A percentile compares a stretch with the other conserved stretches of the same genome.
These are phyloP conservation scores for Aspergillus indologenus DNA, from an alignment of 495 filamentous ascomycete species.

Conservation along the genomic window DNA sequence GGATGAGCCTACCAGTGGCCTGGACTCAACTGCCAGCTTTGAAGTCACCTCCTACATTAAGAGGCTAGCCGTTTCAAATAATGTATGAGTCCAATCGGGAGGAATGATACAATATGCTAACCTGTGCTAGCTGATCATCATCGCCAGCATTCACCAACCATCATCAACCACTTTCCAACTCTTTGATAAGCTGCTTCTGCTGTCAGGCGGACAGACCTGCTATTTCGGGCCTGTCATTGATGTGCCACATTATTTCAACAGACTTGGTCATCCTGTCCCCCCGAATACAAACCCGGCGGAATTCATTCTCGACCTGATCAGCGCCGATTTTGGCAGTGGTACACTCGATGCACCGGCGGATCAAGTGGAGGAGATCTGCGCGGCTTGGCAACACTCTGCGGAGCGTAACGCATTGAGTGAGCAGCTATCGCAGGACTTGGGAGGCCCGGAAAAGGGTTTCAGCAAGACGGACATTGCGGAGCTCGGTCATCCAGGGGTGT, in stretches of 20 bases:
- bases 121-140: conserved; percentile 56
- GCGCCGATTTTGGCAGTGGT: conserved; percentile 60
- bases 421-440: conserved; percentile 13
- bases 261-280: conserved; percentile 58
- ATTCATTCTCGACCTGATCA: conserved; percentile 70
- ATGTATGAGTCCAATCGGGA: conserved; percentile 40
- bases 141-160: conserved; percentile 80
- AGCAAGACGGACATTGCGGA: conserved; percentile 19
- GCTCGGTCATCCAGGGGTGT: conserved; percentile 22
- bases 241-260: conserved; percentile 56
- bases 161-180: conserved; percentile 71
- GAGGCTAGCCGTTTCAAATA: conserved; percentile 61
- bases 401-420: conserved; percentile 13
- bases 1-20: conserved; percentile 77
- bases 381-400: conserved; percentile 28
- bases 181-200: conserved; percentile 73
- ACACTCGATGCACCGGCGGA: conserved; percentile 38
- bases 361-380: conserved; percentile 29
- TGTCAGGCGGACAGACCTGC: conserved; percentile 64
- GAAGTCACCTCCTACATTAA: conserved; percentile 66
- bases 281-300: conserved; percentile 73
- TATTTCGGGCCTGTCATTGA: conserved; percentile 61
- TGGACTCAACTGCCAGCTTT: conserved; percentile 67
- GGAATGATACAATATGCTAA: not conserved
- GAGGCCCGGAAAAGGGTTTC: conserved; percentile 16